Conservation (phyloP, 1,284 basidiomycete genomes). For the Athelia psychrophila region DNA sequence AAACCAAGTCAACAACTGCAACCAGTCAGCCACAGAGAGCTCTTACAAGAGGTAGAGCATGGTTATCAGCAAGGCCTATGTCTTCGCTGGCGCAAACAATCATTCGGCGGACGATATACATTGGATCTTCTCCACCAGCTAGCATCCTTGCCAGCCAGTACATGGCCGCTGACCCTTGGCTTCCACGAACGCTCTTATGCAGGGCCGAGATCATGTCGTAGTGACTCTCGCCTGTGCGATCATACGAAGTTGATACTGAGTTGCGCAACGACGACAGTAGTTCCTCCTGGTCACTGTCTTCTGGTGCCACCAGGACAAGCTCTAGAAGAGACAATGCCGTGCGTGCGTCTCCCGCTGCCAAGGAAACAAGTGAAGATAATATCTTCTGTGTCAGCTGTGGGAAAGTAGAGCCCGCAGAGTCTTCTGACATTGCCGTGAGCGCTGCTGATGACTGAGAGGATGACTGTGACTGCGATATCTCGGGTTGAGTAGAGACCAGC, state of each 20-base stretch:
- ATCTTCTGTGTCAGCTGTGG: slow-evolving; percentile 49
- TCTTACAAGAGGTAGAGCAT: slow-evolving; percentile 69
- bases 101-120: slow-evolving; percentile 81
- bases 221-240: slow-evolving; percentile 71
- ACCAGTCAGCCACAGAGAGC: slow-evolving; percentile 1
- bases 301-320: slow-evolving; percentile 46
- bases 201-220: slow-evolving; percentile 90
- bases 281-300: slow-evolving; percentile 35
- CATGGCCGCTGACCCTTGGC: slow-evolving; percentile 77
- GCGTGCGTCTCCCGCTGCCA: slow-evolving; percentile 69
- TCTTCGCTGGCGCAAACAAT: slow-evolving; percentile 87
- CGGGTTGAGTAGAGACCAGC: slow-evolving; percentile 9
- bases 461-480: slow-evolving; percentile 16
- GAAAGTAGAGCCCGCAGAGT: slow-evolving; percentile 25
- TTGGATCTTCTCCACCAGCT: slow-evolving; percentile 83
- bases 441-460: slow-evolving; percentile 12
- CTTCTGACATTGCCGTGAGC: slow-evolving; percentile 4
- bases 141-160: slow-evolving; percentile 91
- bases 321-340: slow-evolving; percentile 68
- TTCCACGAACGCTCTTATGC: slow-evolving; percentile 85
- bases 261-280: slow-evolving; percentile 48
- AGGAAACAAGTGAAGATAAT: slow-evolving; percentile 48
- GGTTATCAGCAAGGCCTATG: slow-evolving; percentile 74
- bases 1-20: neutral
- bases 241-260: slow-evolving; percentile 64